phyloP scores from a whole-genome alignment of 1,284 basidiomycete genomes.

The Apiotrichum sp. region DNA sequence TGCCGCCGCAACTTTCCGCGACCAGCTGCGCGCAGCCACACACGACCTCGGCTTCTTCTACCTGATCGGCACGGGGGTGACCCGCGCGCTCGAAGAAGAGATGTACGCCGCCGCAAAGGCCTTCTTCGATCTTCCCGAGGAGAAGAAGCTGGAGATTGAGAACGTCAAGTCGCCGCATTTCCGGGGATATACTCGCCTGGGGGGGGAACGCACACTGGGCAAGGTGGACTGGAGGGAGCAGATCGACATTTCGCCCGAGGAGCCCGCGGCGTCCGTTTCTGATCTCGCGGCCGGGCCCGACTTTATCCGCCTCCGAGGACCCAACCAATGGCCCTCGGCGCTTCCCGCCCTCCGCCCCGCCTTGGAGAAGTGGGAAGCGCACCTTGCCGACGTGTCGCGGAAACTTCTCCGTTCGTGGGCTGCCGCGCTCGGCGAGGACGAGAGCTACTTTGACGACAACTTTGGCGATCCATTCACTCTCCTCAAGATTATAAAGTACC shows the following conservation, averaged over 20 bases:
- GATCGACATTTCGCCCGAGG: conserved; percentile 16
- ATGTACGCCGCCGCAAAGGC: conserved; percentile 20
- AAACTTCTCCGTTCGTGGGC: conserved; percentile 14
- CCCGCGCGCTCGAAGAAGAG: conserved; percentile 18
- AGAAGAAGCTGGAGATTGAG: conserved; percentile 26
- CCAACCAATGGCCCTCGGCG: conserved; percentile 13
- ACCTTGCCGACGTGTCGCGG: neutral
- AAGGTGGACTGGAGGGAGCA: conserved; percentile 15
- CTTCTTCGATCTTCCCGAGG: conserved; percentile 30
- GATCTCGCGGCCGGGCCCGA: neutral
- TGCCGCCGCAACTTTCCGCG: conserved; percentile 10
- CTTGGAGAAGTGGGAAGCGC: conserved; percentile 6
- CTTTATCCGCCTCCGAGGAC: conserved; percentile 9
- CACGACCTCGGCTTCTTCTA: conserved; percentile 33
- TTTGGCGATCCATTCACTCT: conserved; percentile 16
- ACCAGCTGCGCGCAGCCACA: conserved; percentile 7
- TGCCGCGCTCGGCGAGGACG: conserved; percentile 7
- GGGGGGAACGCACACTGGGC: conserved; percentile 10
- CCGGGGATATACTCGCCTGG: conserved; percentile 15
- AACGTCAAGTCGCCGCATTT: conserved; percentile 23
- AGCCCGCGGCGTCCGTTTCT: neutral
- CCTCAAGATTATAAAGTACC: conserved; percentile 18
- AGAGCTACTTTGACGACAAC: conserved; percentile 9
- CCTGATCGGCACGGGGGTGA: conserved; percentile 26
- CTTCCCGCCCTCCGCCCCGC: conserved; percentile 6